phyloP scores from a whole-genome alignment of 352 stramenopile species.

The Pythium apleroticum region DNA sequence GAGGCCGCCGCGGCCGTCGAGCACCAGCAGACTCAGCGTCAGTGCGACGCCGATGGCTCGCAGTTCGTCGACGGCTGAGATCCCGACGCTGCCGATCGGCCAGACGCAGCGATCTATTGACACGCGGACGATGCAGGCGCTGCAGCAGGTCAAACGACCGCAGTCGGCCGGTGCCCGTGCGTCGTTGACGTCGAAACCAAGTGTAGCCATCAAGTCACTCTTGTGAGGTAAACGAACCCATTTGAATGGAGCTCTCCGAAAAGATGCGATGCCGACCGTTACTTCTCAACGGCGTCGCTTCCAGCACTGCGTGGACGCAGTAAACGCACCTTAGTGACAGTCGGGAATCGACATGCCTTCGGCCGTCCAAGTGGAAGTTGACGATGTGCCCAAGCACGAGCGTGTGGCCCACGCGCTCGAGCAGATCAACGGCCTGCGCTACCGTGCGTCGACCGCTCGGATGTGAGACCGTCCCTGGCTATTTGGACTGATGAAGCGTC shows the following conservation, averaged over 20 bases:
- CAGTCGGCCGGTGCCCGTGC: conserved; percentile 35
- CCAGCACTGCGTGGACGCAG: not conserved
- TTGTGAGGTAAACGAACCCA: conserved; percentile 19
- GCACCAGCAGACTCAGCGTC: not conserved
- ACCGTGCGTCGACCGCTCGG: conserved; percentile 32
- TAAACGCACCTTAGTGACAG: not conserved
- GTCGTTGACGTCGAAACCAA: conserved; percentile 5
- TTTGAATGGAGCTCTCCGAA: not conserved
- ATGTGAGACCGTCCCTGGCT: not conserved
- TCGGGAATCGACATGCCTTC: not conserved
- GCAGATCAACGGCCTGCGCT: conserved; percentile 68
- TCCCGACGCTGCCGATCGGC: not conserved
- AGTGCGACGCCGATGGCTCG: not conserved
- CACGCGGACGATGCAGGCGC: conserved; percentile 36
- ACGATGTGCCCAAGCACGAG: conserved; percentile 47
- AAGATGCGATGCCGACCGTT: not conserved
- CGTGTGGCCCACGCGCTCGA: conserved; percentile 63
- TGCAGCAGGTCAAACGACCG: conserved; percentile 52
- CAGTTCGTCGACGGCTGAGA: conserved; percentile 8
- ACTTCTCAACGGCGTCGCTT: not conserved
- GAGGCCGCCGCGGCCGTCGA: conserved; percentile 10
- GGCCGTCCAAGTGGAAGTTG: conserved; percentile 18
- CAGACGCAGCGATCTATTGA: conserved; percentile 32
- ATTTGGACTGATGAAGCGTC: not conserved
- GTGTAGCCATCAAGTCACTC: conserved; percentile 24